phyloP scores from a whole-genome alignment of 257 asterid genomes.

The Solanum sitiens region DNA sequence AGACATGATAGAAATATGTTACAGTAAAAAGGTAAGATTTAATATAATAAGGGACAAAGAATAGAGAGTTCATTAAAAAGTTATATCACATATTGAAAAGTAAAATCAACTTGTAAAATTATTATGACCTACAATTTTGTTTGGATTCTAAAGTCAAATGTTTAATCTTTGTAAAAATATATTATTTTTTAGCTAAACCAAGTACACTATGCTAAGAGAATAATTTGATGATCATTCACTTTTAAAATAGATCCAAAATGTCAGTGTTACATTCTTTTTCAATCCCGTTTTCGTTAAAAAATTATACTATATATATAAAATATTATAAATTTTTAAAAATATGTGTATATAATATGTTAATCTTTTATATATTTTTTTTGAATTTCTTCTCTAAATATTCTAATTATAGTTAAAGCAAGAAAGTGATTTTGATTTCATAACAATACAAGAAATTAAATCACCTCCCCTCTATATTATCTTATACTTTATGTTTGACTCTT shows the following conservation, averaged over 20 bases:
- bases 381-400: background rate
- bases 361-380: background rate
- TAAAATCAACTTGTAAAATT: background rate
- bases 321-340: too few relatives aligned
- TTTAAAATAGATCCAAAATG: background rate
- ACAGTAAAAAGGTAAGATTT: background rate
- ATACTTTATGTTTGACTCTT: slow-evolving; percentile 28
- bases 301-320: background rate
- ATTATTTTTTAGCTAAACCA: background rate
- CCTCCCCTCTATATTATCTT: background rate
- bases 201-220: background rate
- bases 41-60: background rate
- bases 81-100: background rate
- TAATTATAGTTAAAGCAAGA: background rate
- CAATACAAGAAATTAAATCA: slow-evolving; percentile 1
- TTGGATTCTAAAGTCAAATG: slow-evolving; percentile 3
- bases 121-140: background rate
- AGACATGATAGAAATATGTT: background rate
- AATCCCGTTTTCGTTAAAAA: too few relatives aligned
- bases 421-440: background rate
- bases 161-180: background rate
- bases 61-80: background rate
- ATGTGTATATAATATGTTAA: background rate
- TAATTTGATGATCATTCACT: background rate
- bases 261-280: background rate